Evolutionary conservation across 164 flowering plant genomes (phyloP).

Genomic region (Protea cynaroides): DNA sequence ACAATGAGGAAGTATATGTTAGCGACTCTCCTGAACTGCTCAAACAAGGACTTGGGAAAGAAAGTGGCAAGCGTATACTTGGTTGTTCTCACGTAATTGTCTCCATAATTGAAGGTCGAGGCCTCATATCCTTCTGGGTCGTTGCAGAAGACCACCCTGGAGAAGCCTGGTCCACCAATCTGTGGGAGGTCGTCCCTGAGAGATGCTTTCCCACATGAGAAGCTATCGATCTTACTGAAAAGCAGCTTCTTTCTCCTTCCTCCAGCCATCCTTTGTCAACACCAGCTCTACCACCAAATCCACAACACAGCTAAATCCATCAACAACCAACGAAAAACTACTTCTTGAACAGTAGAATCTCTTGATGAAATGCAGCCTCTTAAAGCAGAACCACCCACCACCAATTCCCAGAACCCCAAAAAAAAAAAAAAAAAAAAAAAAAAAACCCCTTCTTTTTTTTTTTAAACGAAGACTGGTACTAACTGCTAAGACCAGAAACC

Average conservation of each 20-base stretch:
- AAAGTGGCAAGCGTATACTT: conserved; percentile 66
- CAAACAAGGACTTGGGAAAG: conserved; percentile 76
- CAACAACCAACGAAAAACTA: conserved; percentile 1
- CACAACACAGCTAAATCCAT: conserved; percentile 8
- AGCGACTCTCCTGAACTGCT: conserved; percentile 84
- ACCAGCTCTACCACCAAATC: conserved; percentile 5
- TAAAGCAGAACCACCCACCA: conserved; percentile 3
- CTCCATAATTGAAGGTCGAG: conserved; percentile 27
- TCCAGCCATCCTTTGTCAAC: conserved; percentile 25
- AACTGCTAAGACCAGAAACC: conserved; percentile 9
- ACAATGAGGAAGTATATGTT: conserved; percentile 63
- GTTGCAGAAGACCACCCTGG: conserved; percentile 62
- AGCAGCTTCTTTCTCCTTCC: conserved; percentile 45
- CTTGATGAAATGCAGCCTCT: conserved; percentile 10
- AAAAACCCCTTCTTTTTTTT: too few relatives aligned
- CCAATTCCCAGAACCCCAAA: conserved; percentile 7
- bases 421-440: neutral
- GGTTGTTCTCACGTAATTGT: conserved; percentile 66
- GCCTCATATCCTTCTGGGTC: conserved; percentile 54
- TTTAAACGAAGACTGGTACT: too few relatives aligned
- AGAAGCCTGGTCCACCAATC: conserved; percentile 79
- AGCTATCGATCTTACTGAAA: conserved; percentile 52
- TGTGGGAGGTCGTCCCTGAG: conserved; percentile 48
- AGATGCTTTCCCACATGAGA: conserved; percentile 44
- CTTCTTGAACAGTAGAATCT: conserved; percentile 3